Evolutionary conservation across 2,329 filamentous ascomycete genomes (phyloP), one percentile per base, ranked within the genome.

Genomic region (Grosmannia clavigera): DNA sequence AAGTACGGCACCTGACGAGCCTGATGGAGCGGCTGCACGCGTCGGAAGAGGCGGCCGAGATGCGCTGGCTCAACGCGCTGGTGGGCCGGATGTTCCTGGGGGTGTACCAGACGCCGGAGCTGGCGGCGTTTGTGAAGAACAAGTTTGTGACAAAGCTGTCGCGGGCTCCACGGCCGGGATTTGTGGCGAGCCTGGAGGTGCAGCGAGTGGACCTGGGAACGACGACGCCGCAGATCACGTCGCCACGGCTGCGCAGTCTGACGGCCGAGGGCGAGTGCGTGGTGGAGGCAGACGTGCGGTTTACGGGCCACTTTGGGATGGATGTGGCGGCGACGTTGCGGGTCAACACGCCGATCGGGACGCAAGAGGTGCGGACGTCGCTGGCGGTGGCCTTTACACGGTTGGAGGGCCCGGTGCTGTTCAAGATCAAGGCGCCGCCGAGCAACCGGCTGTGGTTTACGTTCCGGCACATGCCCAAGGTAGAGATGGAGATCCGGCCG

Each of bases 91-190:
- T 97, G 29, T 99, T 99, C 67, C 78, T 99, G 14, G 89, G 87
- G 16, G 69, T 97, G 31, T 92, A 97, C 74, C 88, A 87, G 68
- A 97, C 92, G 0, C 78, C 84, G 10, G 85, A 95, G 62, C 74
- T 96, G 19, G 88, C 95, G 69, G 81, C 86, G 53, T 83, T 89
- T 60, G 83, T 99, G 58, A 82, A 86, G 62, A 83, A 84, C 61
- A 96, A 96, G 73, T 87, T 99, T 64, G 91, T 89, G 27, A 96
- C 96, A 74, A 99, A 99, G 76, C 96, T 99, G 60, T 86, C 92
- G 1, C 84, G 94, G 40, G 92, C 96, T 31, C 94, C 95, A 67
- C 92, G 92, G 66, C 94, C 94, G 0, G 86, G 86, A 2, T 95
- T 97, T 67, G 85, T 99, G 61, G 91, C 89, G 22, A 86, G 87